Conservation (phyloP, 148 eudicot species). For the Camellia sinensis region DNA sequence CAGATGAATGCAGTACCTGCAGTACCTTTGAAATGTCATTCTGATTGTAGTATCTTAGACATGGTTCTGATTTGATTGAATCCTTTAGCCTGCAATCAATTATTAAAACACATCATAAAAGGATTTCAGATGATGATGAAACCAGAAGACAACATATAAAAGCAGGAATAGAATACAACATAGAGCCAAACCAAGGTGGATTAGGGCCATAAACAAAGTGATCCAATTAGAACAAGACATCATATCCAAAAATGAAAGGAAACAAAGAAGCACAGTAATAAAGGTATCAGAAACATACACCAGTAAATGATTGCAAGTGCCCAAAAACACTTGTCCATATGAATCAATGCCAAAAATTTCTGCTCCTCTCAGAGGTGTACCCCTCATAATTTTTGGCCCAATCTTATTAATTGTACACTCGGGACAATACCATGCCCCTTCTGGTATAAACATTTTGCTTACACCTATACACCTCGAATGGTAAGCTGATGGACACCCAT, state of each 20-base stretch:
- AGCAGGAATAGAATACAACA: neutral
- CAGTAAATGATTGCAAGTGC: constrained; percentile 75
- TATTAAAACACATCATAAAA: neutral
- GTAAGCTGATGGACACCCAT: constrained; percentile 94
- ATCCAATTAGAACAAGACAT: too few relatives aligned
- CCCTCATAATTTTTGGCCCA: constrained; percentile 50
- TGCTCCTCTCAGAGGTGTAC: constrained; percentile 67
- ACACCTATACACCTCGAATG: constrained; percentile 94
- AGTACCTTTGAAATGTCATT: constrained; percentile 60
- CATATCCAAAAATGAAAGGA: constrained; percentile 2
- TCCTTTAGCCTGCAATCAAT: constrained; percentile 50
- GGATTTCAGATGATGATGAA: neutral
- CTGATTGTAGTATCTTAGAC: constrained; percentile 62
- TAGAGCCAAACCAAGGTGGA: neutral
- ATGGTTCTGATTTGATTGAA: constrained; percentile 41
- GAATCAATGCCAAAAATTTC: constrained; percentile 72
- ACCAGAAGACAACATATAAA: neutral
- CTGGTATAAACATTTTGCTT: constrained; percentile 63
- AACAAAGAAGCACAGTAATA: neutral
- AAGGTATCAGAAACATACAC: constrained; percentile 65
- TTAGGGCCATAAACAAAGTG: neutral
- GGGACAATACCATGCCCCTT: constrained; percentile 91
- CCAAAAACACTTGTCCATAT: constrained; percentile 69
- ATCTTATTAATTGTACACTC: constrained; percentile 63
- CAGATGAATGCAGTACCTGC: constrained; percentile 14